Conservation (phyloP, 768 basidiomycete species). For the Sutorius australiensis region DNA sequence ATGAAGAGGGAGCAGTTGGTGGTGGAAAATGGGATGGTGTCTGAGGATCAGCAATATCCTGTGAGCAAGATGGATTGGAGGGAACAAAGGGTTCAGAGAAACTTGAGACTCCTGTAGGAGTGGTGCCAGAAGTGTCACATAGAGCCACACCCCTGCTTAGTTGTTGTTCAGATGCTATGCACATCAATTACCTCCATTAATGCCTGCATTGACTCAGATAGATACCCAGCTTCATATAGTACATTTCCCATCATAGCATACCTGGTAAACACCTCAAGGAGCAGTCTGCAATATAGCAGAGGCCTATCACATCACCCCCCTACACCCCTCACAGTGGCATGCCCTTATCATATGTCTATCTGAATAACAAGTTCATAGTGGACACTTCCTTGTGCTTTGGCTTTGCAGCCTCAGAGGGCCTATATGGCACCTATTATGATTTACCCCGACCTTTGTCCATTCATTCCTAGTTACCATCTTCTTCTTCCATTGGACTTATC, state of each 20-base stretch:
- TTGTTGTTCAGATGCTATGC: rapidly evolving
- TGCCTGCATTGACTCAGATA: slow-evolving; percentile 24
- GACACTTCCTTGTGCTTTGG: slow-evolving; percentile 28
- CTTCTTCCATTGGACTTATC: too few species aligned
- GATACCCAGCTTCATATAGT: background rate
- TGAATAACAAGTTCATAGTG: background rate
- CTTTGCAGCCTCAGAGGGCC: background rate
- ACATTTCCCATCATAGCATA: background rate
- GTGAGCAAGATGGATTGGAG: too few species aligned
- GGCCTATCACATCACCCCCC: slow-evolving; percentile 20
- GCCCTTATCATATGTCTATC: slow-evolving; percentile 26
- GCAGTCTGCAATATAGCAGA: background rate
- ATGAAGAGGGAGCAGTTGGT: too few species aligned
- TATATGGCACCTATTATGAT: too few species aligned
- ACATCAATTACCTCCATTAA: slow-evolving; percentile 33
- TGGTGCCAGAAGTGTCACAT: too few species aligned
- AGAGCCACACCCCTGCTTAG: too few species aligned
- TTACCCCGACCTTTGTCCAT: too few species aligned
- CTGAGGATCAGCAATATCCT: too few species aligned
- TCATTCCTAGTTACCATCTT: too few species aligned
- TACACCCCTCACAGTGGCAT: slow-evolving; percentile 35
- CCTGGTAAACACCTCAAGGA: background rate
- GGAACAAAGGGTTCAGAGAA: too few species aligned
- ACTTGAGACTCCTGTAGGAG: too few species aligned
- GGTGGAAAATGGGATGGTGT: too few species aligned